These are phyloP conservation scores for Mortierella sp. DNA, from an alignment of 371 early-diverging fungal genomes.

Conservation along the genomic window DNA sequence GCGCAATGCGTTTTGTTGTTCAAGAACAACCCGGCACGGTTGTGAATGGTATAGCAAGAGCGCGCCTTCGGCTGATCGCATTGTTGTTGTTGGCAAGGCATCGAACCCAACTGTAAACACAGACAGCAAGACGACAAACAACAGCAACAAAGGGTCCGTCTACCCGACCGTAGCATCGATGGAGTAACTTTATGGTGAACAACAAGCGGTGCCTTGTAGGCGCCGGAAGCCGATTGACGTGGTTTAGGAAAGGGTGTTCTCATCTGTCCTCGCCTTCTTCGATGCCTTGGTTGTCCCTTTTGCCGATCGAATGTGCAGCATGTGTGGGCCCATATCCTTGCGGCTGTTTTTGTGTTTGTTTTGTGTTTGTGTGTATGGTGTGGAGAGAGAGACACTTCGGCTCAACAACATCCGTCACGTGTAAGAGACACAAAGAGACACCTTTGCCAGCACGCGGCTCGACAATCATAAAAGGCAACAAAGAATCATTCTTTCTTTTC, in stretches of 20 bases:
- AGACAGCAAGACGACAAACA: background rate
- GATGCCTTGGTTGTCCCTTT: background rate
- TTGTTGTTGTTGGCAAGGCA: background rate
- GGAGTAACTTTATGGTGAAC: too few species aligned
- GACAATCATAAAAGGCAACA: background rate
- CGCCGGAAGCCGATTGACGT: background rate
- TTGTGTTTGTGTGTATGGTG: background rate
- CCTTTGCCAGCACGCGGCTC: background rate
- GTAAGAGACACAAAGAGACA: constrained; percentile 4
- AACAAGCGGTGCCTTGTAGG: too few species aligned
- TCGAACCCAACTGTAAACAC: background rate
- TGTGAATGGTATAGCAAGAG: background rate
- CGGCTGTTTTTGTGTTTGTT: background rate
- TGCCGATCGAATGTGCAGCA: background rate
- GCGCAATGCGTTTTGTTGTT: background rate
- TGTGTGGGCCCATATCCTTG: background rate
- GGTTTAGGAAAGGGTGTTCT: background rate
- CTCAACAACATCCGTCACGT: constrained; percentile 8
- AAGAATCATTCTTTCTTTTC: background rate
- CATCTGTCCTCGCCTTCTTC: background rate
- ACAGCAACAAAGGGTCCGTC: background rate
- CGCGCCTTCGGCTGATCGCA: background rate
- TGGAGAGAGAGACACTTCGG: background rate
- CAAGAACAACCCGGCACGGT: background rate
- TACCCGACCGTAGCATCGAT: background rate